Base-by-base conservation (phyloP, 306 rosid genomes). In the Psophocarpus tetragonolobus region DNA sequence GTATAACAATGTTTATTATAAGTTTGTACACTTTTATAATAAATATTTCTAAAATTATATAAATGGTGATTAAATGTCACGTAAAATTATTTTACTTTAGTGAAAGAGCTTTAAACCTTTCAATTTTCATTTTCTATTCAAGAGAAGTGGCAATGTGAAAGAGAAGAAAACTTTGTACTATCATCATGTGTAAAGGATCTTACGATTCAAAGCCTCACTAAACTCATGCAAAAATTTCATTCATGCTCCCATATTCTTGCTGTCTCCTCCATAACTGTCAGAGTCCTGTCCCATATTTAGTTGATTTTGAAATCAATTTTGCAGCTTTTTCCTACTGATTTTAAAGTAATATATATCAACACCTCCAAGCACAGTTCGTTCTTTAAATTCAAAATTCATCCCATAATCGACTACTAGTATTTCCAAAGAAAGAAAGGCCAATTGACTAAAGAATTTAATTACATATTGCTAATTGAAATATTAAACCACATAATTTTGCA, bases 211-310 rank as follows among this genome's bases (percentile, higher is more conserved):
- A 80, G 56, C 44, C 70, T 21, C 3, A 15, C 53, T 21, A 12
- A 10, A 9, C 45, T 62, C 33, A 8, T 41, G 29, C 17, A 68
- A 77, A 73, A 12, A 38, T 61, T 23, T 80, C 12, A n/a, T 48
- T 82, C 29, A 54, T 75, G 33, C 58, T 63, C 72, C 74, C 63
- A 61, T 42, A 76, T 75, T 81, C 82, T 36, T 78, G 77, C 30
- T 41, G 75, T 87, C 84, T 78, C 77, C 71, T 51, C 64, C 70
- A 26, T 53, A 41, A 51, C 72, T 80, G 66, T 56, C 84, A 82
- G 68, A 76, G 80, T 18, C 81, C 74, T 76, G 80, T 77, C 69
- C 51, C 69, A 82, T 53, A 69, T 79, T 75, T 35, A 51, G 50
- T 75, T 42, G 75, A 78, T 48, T 78, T 20, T 41, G 57, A 39